Percentiles rank a stretch among this genome's conserved stretches.
Evolutionary conservation across 73 alveolate genomes (phyloP).

Genomic region (Durusdinium trenchii): DNA sequence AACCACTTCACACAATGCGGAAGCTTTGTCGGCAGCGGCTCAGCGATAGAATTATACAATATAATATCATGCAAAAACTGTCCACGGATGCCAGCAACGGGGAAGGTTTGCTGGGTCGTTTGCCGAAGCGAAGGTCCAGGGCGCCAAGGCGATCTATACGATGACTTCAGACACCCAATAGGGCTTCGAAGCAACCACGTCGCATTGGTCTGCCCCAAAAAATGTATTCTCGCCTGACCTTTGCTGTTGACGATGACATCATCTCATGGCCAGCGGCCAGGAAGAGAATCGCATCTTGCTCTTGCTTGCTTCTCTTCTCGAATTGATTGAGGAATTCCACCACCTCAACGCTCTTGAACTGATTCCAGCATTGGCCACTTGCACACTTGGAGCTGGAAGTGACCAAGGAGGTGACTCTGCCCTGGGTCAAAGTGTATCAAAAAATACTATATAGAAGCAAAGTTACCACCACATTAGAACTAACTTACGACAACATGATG

Average conservation of each 20-base stretch:
- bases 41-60: slow-evolving; percentile 36
- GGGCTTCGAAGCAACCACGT: background rate
- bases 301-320: background rate
- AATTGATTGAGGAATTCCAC: background rate
- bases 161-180: background rate
- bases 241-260: no score
- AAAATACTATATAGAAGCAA: background rate
- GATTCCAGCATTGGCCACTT: background rate
- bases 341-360: background rate
- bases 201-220: background rate
- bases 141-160: slow-evolving; percentile 15
- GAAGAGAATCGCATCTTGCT: slow-evolving; percentile 10
- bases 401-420: background rate
- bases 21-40: slow-evolving; percentile 22
- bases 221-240: background rate
- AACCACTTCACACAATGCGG: background rate
- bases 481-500: background rate
- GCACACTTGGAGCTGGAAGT: background rate
- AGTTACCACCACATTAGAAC: background rate
- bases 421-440: background rate
- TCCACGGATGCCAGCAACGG: slow-evolving; percentile 15
- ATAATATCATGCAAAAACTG: background rate
- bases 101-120: background rate
- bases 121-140: slow-evolving; percentile 2
- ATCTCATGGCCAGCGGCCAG: background rate